A percentile compares a stretch with the other conserved stretches of the same genome.
Conservation (phyloP, 1,284 basidiomycete species). For the Ceraceosorus guamensis region DNA sequence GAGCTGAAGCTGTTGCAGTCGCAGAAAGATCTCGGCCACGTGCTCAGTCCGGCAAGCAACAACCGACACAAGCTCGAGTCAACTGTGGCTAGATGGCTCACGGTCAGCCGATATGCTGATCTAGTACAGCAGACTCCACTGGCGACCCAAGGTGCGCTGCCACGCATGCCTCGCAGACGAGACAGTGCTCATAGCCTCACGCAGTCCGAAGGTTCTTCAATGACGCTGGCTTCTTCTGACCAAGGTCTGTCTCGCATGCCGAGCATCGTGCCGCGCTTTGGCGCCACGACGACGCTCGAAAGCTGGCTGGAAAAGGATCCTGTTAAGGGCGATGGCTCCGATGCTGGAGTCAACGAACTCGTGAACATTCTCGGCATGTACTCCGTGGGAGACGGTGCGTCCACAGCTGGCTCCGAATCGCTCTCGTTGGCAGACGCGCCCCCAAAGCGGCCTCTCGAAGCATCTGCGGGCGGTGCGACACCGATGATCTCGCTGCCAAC, state of each 20-base stretch:
- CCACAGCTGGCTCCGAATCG: not conserved
- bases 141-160: not conserved
- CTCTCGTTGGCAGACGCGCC: no score
- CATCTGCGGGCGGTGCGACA: not conserved
- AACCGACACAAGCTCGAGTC: not conserved
- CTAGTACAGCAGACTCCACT: not conserved
- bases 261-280: slow-evolving; percentile 38
- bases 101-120: not conserved
- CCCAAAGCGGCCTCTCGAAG: not conserved
- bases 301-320: slow-evolving; percentile 26
- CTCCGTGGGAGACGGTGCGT: not conserved
- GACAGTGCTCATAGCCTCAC: not conserved
- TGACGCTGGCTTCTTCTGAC: not conserved
- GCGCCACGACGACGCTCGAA: slow-evolving; percentile 29
- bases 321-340: not conserved
- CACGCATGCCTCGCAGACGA: not conserved
- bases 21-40: not conserved
- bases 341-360: not conserved
- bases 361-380: not conserved
- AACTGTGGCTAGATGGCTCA: not conserved
- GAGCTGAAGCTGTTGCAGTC: not conserved
- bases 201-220: not conserved
- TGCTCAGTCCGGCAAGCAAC: not conserved
- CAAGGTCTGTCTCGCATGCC: slow-evolving; percentile 15
- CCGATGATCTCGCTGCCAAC: not conserved